Conservation (phyloP, 305 asterid species). For the Caryopteris hybrid region DNA sequence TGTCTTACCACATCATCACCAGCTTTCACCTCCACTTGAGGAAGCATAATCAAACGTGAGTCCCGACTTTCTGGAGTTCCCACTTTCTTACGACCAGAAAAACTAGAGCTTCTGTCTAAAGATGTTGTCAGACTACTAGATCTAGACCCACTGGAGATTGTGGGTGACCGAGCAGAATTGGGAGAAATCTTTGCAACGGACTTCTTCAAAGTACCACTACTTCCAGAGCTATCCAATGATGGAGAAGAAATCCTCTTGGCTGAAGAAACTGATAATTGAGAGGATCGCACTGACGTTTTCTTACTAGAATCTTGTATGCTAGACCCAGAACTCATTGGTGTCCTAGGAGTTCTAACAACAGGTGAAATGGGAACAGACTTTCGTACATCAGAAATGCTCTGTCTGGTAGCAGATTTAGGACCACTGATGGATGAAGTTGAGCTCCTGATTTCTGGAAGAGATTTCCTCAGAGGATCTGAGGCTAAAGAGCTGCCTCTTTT, state of each 20-base stretch:
- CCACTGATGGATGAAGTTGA: conserved; percentile 44
- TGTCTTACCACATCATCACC: conserved; percentile 86
- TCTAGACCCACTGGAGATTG: conserved; percentile 63
- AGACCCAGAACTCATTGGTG: conserved; percentile 56
- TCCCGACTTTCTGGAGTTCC: conserved; percentile 80
- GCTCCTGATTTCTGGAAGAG: conserved; percentile 74
- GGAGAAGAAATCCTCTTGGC: conserved; percentile 55
- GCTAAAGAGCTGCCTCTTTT: conserved; percentile 45
- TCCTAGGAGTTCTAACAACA: conserved; percentile 57
- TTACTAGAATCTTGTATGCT: conserved; percentile 49
- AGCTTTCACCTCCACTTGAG: conserved; percentile 92
- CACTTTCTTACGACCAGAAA: conserved; percentile 58
- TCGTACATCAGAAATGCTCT: conserved; percentile 46
- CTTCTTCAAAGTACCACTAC: conserved; percentile 60
- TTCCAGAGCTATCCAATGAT: conserved; percentile 64
- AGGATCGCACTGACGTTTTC: conserved; percentile 43
- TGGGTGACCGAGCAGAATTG: conserved; percentile 47
- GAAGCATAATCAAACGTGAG: conserved; percentile 90
- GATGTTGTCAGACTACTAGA: conserved; percentile 51
- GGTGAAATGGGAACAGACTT: conserved; percentile 65
- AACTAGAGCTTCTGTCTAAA: conserved; percentile 42
- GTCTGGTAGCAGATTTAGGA: conserved; percentile 45
- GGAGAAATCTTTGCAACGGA: conserved; percentile 47
- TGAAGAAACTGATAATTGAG: conserved; percentile 54
- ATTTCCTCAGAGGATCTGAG: conserved; percentile 62